phyloP scores from a whole-genome alignment of 1,284 basidiomycete genomes.

The Inonotus hispidus region DNA sequence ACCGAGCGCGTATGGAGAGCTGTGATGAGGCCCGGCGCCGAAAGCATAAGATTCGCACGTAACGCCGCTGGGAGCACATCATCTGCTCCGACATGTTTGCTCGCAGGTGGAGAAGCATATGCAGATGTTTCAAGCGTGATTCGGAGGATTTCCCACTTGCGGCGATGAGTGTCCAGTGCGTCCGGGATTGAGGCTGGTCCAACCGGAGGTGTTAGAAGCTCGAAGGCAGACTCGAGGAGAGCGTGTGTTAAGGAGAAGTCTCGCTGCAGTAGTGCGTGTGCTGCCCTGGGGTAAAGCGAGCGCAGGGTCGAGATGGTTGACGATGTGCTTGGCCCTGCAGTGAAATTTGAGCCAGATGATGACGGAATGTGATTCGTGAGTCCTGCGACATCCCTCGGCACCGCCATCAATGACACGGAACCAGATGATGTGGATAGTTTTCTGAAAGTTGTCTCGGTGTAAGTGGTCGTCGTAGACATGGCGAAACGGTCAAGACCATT shows the following conservation, averaged over 20 bases:
- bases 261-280: constrained; percentile 68
- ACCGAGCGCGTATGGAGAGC: constrained; percentile 59
- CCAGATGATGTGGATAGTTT: not conserved
- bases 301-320: constrained; percentile 44
- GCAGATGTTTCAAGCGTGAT: constrained; percentile 75
- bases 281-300: constrained; percentile 67
- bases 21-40: constrained; percentile 52
- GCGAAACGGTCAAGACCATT: not conserved
- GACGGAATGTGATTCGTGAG: not conserved
- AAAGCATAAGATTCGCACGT: constrained; percentile 46
- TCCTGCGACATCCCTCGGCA: not conserved
- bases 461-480: constrained; percentile 12
- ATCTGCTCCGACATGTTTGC: constrained; percentile 18
- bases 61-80: constrained; percentile 44
- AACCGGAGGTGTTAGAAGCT: constrained; percentile 47
- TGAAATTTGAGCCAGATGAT: constrained; percentile 3
- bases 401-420: not conserved
- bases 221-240: constrained; percentile 63
- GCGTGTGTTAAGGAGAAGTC: constrained; percentile 58
- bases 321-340: constrained; percentile 19
- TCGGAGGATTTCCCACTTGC: constrained; percentile 80
- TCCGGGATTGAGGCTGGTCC: constrained; percentile 31
- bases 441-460: not conserved
- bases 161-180: constrained; percentile 46
- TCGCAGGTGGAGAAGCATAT: constrained; percentile 45